A percentile compares a stretch with the other conserved stretches of the same genome.
Evolutionary conservation across 495 filamentous ascomycete genomes (phyloP).

Genomic region (Penicillium macrosclerotiorum): DNA sequence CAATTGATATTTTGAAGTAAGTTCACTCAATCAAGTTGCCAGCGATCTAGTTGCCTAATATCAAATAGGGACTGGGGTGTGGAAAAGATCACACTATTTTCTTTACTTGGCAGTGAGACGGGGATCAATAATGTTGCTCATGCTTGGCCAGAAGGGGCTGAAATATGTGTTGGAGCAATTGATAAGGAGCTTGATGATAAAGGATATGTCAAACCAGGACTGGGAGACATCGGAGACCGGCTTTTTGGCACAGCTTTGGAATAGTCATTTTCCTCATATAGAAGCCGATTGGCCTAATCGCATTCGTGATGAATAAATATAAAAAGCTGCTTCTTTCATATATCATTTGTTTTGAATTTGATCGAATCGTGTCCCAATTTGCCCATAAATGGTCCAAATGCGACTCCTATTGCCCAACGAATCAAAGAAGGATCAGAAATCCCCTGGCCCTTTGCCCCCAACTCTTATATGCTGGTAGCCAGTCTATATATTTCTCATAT

Average conservation of each 20-base stretch:
- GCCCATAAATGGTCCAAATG: background rate
- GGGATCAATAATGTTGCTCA: constrained; percentile 66
- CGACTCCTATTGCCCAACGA: background rate
- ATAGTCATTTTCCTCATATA: too few species aligned
- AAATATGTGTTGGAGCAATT: constrained; percentile 75
- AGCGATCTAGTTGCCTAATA: background rate
- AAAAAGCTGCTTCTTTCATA: background rate
- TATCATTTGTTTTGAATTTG: background rate
- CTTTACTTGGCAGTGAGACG: constrained; percentile 62
- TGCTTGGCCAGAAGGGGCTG: constrained; percentile 67
- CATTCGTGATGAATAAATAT: background rate
- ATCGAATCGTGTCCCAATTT: background rate
- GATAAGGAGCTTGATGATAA: constrained; percentile 65
- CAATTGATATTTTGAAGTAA: constrained; percentile 70
- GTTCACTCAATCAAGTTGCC: constrained; percentile 3
- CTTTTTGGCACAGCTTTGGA: constrained; percentile 65
- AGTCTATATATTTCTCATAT: background rate
- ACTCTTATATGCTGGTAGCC: background rate
- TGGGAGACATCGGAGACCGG: constrained; percentile 86
- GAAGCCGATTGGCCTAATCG: too few species aligned
- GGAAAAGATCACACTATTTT: constrained; percentile 67
- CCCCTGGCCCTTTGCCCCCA: too few species aligned
- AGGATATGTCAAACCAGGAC: constrained; percentile 82
- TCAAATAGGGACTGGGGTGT: constrained; percentile 71
- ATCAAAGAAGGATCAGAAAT: background rate